Conservation (phyloP, 345 rosid genomes). For the Eucalyptus microcorys region DNA sequence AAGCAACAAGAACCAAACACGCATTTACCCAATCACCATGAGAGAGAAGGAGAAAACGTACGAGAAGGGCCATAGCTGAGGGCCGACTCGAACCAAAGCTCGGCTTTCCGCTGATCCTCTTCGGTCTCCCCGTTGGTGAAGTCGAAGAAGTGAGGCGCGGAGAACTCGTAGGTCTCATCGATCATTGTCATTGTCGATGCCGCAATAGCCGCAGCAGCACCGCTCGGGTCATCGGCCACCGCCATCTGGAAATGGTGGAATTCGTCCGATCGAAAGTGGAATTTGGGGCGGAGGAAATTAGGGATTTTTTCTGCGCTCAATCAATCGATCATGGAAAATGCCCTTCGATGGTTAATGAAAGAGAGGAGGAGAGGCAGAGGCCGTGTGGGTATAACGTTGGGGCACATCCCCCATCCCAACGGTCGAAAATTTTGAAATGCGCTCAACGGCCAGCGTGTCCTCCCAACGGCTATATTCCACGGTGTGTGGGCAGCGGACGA, state of each 20-base stretch:
- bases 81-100: constrained; percentile 78
- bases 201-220: constrained; percentile 17
- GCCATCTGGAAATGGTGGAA: not conserved
- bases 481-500: not conserved
- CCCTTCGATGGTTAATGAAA: not conserved
- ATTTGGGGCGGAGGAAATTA: not conserved
- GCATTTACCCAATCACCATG: not conserved
- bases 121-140: constrained; percentile 61
- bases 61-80: constrained; percentile 89
- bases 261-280: not conserved
- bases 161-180: constrained; percentile 74
- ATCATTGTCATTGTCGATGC: constrained; percentile 12
- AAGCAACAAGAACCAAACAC: not conserved
- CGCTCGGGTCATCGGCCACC: not conserved
- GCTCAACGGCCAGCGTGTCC: not conserved
- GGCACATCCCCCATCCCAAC: constrained; percentile 17
- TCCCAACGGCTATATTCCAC: constrained; percentile 25
- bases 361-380: not conserved
- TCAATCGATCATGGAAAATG: not conserved
- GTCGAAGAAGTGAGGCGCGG: constrained; percentile 86
- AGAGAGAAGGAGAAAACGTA: constrained; percentile 15
- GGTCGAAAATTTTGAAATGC: constrained; percentile 45
- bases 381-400: constrained; percentile 10
- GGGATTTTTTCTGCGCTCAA: not conserved
- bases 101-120: constrained; percentile 53